Conservation (phyloP, 2,329 filamentous ascomycete genomes). For the Apiospora hydei region DNA sequence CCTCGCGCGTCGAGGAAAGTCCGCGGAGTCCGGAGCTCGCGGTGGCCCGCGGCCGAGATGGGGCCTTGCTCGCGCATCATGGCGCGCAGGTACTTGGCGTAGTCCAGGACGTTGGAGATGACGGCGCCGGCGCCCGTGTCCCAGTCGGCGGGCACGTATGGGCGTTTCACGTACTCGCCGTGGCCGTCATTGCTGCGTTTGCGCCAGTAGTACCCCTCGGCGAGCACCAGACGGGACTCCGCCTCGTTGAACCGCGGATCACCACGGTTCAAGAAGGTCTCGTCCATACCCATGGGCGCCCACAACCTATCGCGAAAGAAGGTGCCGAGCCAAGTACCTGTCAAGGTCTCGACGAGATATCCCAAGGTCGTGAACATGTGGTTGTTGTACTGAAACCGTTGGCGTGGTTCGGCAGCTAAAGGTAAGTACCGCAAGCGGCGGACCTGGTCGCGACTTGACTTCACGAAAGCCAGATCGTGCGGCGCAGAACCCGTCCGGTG, state of each 20-base stretch:
- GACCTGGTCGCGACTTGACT: conserved; percentile 46
- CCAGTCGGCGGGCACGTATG: conserved; percentile 36
- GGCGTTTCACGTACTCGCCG: not conserved
- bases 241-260: conserved; percentile 34
- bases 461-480: conserved; percentile 45
- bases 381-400: conserved; percentile 55
- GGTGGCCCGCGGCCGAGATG: conserved; percentile 37
- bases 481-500: conserved; percentile 59
- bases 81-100: conserved; percentile 43
- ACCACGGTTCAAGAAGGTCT: conserved; percentile 45
- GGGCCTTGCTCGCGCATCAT: conserved; percentile 42
- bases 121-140: conserved; percentile 52
- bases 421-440: conserved; percentile 53
- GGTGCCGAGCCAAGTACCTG: conserved; percentile 45
- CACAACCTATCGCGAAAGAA: conserved; percentile 53
- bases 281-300: conserved; percentile 54
- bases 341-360: conserved; percentile 54
- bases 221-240: conserved; percentile 41
- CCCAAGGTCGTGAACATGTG: conserved; percentile 55
- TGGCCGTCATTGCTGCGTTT: conserved; percentile 25
- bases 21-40: conserved; percentile 39
- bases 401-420: conserved; percentile 44
- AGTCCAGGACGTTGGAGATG: conserved; percentile 48
- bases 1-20: conserved; percentile 30
- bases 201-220: conserved; percentile 52